Evolutionary conservation across 2,329 filamentous ascomycete species (phyloP).

Genomic region (Claviceps citrina): DNA sequence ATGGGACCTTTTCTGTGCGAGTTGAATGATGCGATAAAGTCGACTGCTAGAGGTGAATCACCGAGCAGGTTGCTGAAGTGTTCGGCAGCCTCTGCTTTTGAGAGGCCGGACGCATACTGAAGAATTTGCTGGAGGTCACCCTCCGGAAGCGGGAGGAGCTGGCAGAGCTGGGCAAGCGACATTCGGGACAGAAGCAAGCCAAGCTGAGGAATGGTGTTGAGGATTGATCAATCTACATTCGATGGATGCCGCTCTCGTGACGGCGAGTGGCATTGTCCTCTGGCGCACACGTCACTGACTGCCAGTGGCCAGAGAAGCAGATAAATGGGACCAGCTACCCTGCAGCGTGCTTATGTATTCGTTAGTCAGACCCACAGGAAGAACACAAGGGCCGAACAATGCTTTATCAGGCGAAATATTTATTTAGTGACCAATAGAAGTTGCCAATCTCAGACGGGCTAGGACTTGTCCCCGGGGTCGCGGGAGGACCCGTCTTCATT

Average conservation of each 20-base stretch:
- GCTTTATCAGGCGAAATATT: no score
- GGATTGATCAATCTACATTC: background rate
- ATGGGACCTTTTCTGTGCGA: constrained; percentile 35
- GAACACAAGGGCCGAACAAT: no score
- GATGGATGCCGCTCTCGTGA: background rate
- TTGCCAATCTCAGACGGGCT: no score
- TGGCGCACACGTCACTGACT: background rate
- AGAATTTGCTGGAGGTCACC: constrained; percentile 73
- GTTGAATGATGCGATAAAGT: constrained; percentile 74
- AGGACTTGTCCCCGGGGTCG: no score
- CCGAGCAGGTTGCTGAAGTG: constrained; percentile 82
- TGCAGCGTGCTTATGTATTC: no score
- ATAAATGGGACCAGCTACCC: no score
- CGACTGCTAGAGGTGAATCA: constrained; percentile 60
- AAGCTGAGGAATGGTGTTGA: background rate
- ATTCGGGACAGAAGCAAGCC: constrained; percentile 18
- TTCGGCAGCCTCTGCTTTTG: constrained; percentile 61
- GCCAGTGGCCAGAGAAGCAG: background rate
- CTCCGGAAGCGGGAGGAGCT: constrained; percentile 71
- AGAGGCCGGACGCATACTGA: constrained; percentile 62
- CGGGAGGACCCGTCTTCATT: no score
- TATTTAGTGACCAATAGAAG: no score
- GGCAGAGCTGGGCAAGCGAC: constrained; percentile 54
- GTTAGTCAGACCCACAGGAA: no score
- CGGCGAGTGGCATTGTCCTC: no score